phyloP scores from a whole-genome alignment of 306 rosid species.

The Cicer judaicum region DNA sequence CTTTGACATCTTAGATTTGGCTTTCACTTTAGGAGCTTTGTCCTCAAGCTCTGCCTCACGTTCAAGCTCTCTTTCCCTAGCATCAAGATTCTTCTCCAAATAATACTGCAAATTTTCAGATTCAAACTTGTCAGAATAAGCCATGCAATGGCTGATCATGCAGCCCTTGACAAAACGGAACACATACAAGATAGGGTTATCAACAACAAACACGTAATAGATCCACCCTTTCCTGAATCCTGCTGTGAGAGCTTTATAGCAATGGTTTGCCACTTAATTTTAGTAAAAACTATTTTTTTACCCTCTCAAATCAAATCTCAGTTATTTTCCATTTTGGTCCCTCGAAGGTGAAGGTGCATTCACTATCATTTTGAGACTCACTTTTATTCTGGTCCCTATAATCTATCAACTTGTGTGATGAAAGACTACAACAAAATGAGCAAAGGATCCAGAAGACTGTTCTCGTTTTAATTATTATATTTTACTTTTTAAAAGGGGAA shows the following conservation, averaged over 20 bases:
- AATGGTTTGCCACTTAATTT: not conserved
- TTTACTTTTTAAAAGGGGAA: not conserved
- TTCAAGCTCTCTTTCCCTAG: slow-evolving; percentile 76
- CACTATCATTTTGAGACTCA: not conserved
- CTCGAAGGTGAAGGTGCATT: not conserved
- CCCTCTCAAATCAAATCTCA: slow-evolving; percentile 23
- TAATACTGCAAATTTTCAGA: slow-evolving; percentile 65
- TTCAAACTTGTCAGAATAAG: slow-evolving; percentile 42
- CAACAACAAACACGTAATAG: not conserved
- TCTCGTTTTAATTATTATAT: not conserved
- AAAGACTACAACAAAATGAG: slow-evolving; percentile 24
- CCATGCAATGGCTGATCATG: slow-evolving; percentile 18
- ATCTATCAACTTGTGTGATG: not conserved
- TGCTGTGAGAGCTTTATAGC: not conserved
- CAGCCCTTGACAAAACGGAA: not conserved
- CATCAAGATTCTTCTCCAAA: slow-evolving; percentile 93
- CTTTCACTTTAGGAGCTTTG: slow-evolving; percentile 92
- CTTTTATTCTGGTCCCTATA: not conserved
- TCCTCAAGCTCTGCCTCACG: slow-evolving; percentile 93
- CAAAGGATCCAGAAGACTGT: not conserved
- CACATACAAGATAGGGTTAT: not conserved
- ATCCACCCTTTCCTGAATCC: not conserved
- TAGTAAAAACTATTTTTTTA: not conserved
- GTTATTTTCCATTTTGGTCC: slow-evolving; percentile 1
- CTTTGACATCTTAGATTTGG: slow-evolving; percentile 99